phyloP scores from a whole-genome alignment of 176 grass and related monocot species.

The Cymbopogon citratus region DNA sequence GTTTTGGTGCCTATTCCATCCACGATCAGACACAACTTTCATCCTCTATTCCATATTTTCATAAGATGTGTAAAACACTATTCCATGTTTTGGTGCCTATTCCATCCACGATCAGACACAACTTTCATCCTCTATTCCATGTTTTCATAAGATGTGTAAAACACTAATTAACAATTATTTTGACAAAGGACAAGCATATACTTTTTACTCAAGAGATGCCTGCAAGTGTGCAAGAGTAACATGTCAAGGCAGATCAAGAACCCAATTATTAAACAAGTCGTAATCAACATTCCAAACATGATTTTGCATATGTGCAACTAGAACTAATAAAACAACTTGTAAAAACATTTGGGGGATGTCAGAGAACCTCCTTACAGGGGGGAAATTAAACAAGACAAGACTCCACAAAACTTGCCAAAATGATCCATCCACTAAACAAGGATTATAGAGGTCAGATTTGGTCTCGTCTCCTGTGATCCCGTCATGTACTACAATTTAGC shows the following conservation, averaged over 20 bases:
- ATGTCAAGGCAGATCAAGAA: background rate
- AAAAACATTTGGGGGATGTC: background rate
- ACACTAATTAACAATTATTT: background rate
- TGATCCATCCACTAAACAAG: background rate
- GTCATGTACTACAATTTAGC: background rate
- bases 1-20: background rate
- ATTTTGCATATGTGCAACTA: background rate
- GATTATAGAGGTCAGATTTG: background rate
- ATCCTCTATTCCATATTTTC: no score
- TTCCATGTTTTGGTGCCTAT: background rate
- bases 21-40: background rate
- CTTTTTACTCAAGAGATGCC: background rate
- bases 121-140: background rate
- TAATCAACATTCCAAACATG: background rate
- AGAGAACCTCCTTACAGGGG: background rate
- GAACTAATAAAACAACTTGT: background rate
- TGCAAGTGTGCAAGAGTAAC: background rate
- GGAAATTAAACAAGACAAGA: background rate
- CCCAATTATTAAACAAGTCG: background rate
- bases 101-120: background rate
- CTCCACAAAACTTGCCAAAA: background rate
- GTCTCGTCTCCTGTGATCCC: background rate
- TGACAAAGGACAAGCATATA: background rate
- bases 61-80: no score
- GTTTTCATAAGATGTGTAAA: slow-evolving; percentile 1